Conservation (phyloP, 2,329 filamentous ascomycete genomes). For the Aspergillus bombycis region DNA sequence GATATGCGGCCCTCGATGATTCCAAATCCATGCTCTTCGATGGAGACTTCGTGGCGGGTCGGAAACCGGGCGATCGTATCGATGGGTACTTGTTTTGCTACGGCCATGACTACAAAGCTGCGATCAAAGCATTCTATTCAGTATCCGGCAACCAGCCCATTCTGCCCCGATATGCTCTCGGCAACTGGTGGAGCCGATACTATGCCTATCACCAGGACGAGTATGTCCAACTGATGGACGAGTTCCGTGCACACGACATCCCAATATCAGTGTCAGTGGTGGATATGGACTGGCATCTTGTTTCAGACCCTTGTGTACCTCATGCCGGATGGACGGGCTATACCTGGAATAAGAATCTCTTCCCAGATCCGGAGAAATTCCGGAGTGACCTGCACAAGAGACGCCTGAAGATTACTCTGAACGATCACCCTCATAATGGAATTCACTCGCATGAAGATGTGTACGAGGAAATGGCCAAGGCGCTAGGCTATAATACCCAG, state of each 20-base stretch:
- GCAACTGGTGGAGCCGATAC: conserved; percentile 69
- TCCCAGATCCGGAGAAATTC: conserved; percentile 60
- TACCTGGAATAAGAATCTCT: conserved; percentile 62
- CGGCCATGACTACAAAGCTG: conserved; percentile 59
- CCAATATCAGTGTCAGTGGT: conserved; percentile 63
- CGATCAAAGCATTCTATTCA: conserved; percentile 58
- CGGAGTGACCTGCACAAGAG: conserved; percentile 55
- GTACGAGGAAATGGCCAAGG: conserved; percentile 29
- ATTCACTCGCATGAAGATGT: conserved; percentile 60
- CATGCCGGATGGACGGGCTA: conserved; percentile 65
- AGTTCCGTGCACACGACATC: conserved; percentile 54
- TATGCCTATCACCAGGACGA: conserved; percentile 60
- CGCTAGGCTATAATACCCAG: no score
- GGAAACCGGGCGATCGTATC: no score
- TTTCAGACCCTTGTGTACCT: conserved; percentile 50
- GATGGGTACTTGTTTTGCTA: conserved; percentile 46
- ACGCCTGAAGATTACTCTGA: conserved; percentile 59
- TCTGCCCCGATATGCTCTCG: conserved; percentile 61
- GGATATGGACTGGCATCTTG: conserved; percentile 70
- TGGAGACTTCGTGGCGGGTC: no score
- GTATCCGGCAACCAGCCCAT: conserved; percentile 60
- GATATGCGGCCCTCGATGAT: no score
- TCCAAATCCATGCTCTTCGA: no score
- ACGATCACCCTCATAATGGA: conserved; percentile 66
- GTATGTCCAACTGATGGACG: conserved; percentile 61